Conservation (phyloP, 352 stramenopile species). For the Pythium periplocum region DNA sequence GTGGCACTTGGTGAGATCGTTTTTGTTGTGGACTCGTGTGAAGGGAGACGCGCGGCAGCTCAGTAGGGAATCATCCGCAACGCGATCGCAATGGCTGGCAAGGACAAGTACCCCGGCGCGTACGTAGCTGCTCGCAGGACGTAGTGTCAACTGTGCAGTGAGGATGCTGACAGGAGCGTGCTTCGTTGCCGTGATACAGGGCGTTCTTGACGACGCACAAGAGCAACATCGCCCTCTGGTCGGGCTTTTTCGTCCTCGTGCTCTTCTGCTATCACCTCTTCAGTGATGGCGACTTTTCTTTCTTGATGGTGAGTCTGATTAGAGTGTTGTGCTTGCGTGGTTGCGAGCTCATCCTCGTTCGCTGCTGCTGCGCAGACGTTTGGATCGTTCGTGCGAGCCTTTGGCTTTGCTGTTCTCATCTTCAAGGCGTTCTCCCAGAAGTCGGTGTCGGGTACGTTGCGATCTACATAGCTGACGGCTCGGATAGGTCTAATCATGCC, state of each 20-base stretch:
- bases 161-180: not conserved
- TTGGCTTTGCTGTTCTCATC: constrained; percentile 91
- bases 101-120: constrained; percentile 27
- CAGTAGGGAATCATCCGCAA: too few species aligned
- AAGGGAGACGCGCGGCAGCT: too few species aligned
- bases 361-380: constrained; percentile 60
- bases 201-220: constrained; percentile 86
- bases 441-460: constrained; percentile 62
- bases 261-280: constrained; percentile 96
- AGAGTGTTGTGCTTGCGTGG: not conserved
- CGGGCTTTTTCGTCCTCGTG: constrained; percentile 91
- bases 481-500: too few species aligned
- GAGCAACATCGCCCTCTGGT: constrained; percentile 96
- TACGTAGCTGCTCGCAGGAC: constrained; percentile 7
- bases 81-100: not conserved
- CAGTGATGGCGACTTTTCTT: constrained; percentile 98
- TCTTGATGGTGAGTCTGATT: constrained; percentile 89
- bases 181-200: constrained; percentile 13
- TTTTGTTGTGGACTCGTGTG: too few species aligned
- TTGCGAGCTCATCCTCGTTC: constrained; percentile 2
- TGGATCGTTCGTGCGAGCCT: constrained; percentile 84
- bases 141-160: not conserved
- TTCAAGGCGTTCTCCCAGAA: constrained; percentile 93
- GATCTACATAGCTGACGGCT: too few species aligned
- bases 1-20: too few species aligned